Evolutionary conservation across 2,329 filamentous ascomycete genomes (phyloP), one percentile per base, ranked within the genome.

Genomic region (Penicillium sp.): DNA sequence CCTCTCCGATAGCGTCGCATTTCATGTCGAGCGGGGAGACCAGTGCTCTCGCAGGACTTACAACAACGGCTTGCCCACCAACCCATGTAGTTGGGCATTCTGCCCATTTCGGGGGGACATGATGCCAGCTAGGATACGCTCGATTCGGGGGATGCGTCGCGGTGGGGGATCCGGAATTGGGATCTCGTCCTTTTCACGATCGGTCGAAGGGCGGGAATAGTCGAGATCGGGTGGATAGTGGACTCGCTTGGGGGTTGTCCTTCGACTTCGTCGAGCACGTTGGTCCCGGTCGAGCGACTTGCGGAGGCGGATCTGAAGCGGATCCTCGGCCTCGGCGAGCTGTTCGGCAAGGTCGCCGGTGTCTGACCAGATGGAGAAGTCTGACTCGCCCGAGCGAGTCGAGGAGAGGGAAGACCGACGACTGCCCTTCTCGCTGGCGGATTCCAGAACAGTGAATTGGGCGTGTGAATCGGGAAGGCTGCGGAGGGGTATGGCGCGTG

Each of bases 331-430:
- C 81, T 90, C 89, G 70, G 86, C 90, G 69, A 93, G 83, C 83
- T 96, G 94, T 80, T 97, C 94, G 71, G 91, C 92, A 70, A 98
- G 86, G 78, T 98, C 95, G 72, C 92, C 94, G 46, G 94, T 96
- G 77, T 97, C 92, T 73, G 91, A 93, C 92, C 92, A 97, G 69
- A 90, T 87, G 59, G 88, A 91, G 76, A 91, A 90, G 70, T 89
- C 86, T 61, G 87, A 89, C 75, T 82, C 82, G 60, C 76, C 81
- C 64, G 85, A 86, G 70, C 77, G 76, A 69, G 70, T 68, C 33
- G 80, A 79, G 62, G 78, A 78, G 52, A 70, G 68, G 31, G 84
- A 86, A 66, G 81, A 83, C 73, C 80, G 81, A 69, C 80, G 78
- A 69, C 76, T 77, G 70, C 77, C 79, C 72, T 82, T 78, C 68